Evolutionary conservation across 768 basidiomycete species (phyloP), one percentile per base, ranked within the genome.

Genomic region (Lyophyllum semitale): DNA sequence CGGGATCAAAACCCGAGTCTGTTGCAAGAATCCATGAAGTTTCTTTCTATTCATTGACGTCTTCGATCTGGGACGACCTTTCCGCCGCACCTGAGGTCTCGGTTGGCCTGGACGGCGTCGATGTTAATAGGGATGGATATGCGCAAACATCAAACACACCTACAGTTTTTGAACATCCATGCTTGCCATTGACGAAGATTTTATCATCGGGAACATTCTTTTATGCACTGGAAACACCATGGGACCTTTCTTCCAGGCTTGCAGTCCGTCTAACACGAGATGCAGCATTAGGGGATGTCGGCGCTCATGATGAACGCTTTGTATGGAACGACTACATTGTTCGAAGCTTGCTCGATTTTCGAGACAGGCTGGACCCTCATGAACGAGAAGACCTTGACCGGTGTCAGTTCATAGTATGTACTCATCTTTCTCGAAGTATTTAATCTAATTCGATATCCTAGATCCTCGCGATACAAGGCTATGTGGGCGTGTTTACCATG

Each of bases 291-390:
- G 74, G 73, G 58, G 85, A 90, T 62, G 67, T 80, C 8, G 77
- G 75, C 22, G 73, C 77, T n/a, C 93, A 87, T 61, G 93, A 95
- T 67, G 85, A 87, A 51, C 83, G 91, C 48, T 96, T 95, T 66
- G 83, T 98, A 12, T 99, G 96, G 96, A 99, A 99, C 67, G 88
- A 91, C 62, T 95, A 88, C 63, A 87, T 98, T 50, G 82, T 95
- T 42, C 80, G 86, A 40, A 91, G 93, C 63, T 73, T 98, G 51
- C 80, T 98, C 32, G 89, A 93, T 64, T 98, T 98, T 71, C 78
- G 97, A 47, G 85, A 88, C 49, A 78, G 89, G 43, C 75, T 99
- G 48, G 85, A 93, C 51, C 66, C 77, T 23, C 72, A 77, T 20
- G 89, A 94, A 66, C 78, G 88, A 26, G 76, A 78, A 20, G 87